phyloP scores from a whole-genome alignment of 495 filamentous ascomycete species.

The Penicillium verhagenii region DNA sequence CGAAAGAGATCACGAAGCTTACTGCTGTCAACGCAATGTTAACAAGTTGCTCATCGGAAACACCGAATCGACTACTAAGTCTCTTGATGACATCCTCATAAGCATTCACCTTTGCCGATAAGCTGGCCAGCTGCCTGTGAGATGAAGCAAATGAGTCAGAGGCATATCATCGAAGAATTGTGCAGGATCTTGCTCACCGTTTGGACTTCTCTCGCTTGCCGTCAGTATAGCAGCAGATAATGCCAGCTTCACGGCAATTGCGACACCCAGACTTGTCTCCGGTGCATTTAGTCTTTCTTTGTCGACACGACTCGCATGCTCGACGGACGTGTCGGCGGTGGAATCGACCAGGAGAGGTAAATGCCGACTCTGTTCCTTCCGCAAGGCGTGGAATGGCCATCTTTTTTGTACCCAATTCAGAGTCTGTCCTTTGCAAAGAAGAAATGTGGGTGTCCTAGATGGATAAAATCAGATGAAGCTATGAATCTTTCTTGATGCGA shows the following conservation, averaged over 20 bases:
- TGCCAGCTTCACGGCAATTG: constrained; percentile 52
- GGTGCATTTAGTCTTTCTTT: constrained; percentile 59
- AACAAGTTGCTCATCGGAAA: constrained; percentile 42
- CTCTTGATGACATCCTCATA: constrained; percentile 48
- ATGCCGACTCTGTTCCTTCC: constrained; percentile 39
- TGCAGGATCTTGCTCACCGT: constrained; percentile 37
- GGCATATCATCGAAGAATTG: no score
- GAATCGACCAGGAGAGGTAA: constrained; percentile 35
- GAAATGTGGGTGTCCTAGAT: constrained; percentile 24
- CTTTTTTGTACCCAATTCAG: constrained; percentile 28
- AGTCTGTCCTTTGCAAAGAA: constrained; percentile 18
- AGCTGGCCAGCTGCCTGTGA: constrained; percentile 45
- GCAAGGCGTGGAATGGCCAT: constrained; percentile 44
- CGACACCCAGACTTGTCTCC: constrained; percentile 54
- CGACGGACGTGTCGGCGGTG: constrained; percentile 46
- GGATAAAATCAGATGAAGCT: not conserved
- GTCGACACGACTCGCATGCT: constrained; percentile 49
- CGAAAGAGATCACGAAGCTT: constrained; percentile 6
- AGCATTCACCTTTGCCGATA: constrained; percentile 47
- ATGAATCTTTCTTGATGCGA: not conserved
- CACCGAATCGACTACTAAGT: constrained; percentile 35
- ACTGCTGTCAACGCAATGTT: constrained; percentile 35
- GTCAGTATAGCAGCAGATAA: constrained; percentile 54
- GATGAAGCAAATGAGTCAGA: not conserved
- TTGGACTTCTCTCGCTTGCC: constrained; percentile 58